A percentile compares a stretch with the other conserved stretches of the same genome.
These are phyloP conservation scores for Alnus glutinosa DNA, from an alignment of 306 rosid species.

Conservation along the genomic window DNA sequence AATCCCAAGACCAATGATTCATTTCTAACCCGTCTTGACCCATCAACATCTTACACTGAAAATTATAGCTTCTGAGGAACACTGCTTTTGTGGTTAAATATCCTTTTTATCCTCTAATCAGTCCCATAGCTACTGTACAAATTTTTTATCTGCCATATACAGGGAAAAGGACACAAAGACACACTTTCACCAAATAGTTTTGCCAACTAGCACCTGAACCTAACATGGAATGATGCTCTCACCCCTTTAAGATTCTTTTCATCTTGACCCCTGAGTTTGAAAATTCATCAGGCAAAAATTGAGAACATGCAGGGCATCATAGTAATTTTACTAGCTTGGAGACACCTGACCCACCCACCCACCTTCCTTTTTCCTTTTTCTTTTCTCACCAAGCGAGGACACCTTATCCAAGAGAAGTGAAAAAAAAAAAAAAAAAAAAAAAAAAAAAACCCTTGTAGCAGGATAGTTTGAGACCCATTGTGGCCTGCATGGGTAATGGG, in stretches of 20 bases:
- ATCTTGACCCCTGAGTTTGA: slow-evolving; percentile 32
- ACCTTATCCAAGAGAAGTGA: slow-evolving; percentile 19
- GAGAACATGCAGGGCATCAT: slow-evolving; percentile 36
- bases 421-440: slow-evolving; percentile 11
- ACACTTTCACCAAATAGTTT: slow-evolving; percentile 39
- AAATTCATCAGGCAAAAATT: slow-evolving; percentile 19
- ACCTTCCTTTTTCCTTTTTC: neutral
- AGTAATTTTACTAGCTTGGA: slow-evolving; percentile 27
- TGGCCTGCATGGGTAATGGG: slow-evolving; percentile 19
- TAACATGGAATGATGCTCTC: slow-evolving; percentile 47
- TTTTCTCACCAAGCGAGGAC: slow-evolving; percentile 1
- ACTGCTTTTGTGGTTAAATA: slow-evolving; percentile 41
- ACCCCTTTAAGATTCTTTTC: slow-evolving; percentile 35
- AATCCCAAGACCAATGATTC: slow-evolving; percentile 42
- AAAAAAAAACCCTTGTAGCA: slow-evolving; percentile 7
- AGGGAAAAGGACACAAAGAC: slow-evolving; percentile 38
- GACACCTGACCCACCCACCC: neutral
- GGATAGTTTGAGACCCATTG: slow-evolving; percentile 15
- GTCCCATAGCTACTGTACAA: slow-evolving; percentile 33
- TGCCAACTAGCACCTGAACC: slow-evolving; percentile 54
- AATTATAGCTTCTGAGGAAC: slow-evolving; percentile 46
- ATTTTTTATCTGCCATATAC: slow-evolving; percentile 27
- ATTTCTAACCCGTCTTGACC: slow-evolving; percentile 46
- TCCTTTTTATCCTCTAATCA: slow-evolving; percentile 35
- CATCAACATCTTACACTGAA: slow-evolving; percentile 60